These are phyloP conservation scores for Mucor piriformis DNA, from an alignment of 371 early-diverging fungal genomes.

Conservation along the genomic window DNA sequence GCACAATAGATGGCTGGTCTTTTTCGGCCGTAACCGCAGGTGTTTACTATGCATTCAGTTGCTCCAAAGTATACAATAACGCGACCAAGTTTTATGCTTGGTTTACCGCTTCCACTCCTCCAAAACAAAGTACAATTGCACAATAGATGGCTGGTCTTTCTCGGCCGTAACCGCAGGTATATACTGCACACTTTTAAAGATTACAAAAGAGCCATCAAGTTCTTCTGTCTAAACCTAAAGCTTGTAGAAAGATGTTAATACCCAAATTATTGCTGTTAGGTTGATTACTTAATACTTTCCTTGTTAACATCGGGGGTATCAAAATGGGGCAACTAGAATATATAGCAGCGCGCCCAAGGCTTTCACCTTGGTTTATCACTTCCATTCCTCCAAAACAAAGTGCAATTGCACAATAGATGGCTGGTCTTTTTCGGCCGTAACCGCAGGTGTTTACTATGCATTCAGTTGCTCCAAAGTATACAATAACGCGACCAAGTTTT, in stretches of 20 bases:
- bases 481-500: slow-evolving; percentile 6
- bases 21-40: slow-evolving; percentile 8
- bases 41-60: neutral
- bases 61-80: slow-evolving; percentile 3
- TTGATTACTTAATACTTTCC: slow-evolving; percentile 4
- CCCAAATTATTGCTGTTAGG: slow-evolving; percentile 6
- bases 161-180: slow-evolving; percentile 4
- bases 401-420: slow-evolving; percentile 9
- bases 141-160: slow-evolving; percentile 7
- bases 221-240: slow-evolving; percentile 12
- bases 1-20: slow-evolving; percentile 8
- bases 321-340: slow-evolving; percentile 12
- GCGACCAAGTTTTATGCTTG: slow-evolving; percentile 9
- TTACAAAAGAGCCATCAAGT: neutral
- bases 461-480: slow-evolving; percentile 2
- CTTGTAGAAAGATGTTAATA: slow-evolving; percentile 11
- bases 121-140: slow-evolving; percentile 11
- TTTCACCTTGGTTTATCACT: slow-evolving; percentile 9
- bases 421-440: slow-evolving; percentile 7
- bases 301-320: slow-evolving; percentile 1
- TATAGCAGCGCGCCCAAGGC: slow-evolving; percentile 10
- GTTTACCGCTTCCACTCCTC: slow-evolving; percentile 12
- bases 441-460: slow-evolving; percentile 3
- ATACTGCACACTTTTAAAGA: neutral
- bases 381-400: slow-evolving; percentile 13